A percentile compares a stretch with the other conserved stretches of the same genome.
Evolutionary conservation across 352 stramenopile genomes (phyloP).

Genomic region (Pythium phragmiticola): DNA sequence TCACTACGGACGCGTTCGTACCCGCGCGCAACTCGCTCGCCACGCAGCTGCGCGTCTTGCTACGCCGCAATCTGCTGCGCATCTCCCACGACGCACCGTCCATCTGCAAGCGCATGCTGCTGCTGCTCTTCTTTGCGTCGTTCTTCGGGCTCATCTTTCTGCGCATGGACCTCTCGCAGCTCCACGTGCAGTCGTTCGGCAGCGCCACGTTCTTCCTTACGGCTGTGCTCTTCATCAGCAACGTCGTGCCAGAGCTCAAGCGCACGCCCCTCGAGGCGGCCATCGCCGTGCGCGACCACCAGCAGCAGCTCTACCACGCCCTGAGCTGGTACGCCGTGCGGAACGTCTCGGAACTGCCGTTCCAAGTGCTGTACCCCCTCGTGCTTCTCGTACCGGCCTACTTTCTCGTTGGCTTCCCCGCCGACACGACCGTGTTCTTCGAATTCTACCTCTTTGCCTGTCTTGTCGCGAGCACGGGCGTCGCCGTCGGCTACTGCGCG

Average conservation of each 20-base stretch:
- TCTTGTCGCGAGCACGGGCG: conserved; percentile 21
- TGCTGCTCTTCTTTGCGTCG: conserved; percentile 26
- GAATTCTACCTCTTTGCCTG: conserved; percentile 28
- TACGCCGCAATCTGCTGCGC: conserved; percentile 20
- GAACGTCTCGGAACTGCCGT: conserved; percentile 28
- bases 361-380: conserved; percentile 27
- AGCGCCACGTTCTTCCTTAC: conserved; percentile 41
- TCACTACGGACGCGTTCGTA: neutral
- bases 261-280: conserved; percentile 26
- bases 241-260: conserved; percentile 26
- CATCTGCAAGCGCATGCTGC: conserved; percentile 24
- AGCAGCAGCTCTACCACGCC: conserved; percentile 22
- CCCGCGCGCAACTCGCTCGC: neutral
- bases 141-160: conserved; percentile 30
- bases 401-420: conserved; percentile 33
- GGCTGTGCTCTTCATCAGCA: conserved; percentile 11
- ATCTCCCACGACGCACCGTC: conserved; percentile 23
- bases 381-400: conserved; percentile 29
- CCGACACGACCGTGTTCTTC: conserved; percentile 30
- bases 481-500: conserved; percentile 20
- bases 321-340: conserved; percentile 32
- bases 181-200: conserved; percentile 46
- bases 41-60: conserved; percentile 3
- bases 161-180: conserved; percentile 35
- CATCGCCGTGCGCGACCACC: conserved; percentile 29